Evolutionary conservation across 805 yeast species (phyloP).

Genomic region (Candida sithepensis): DNA sequence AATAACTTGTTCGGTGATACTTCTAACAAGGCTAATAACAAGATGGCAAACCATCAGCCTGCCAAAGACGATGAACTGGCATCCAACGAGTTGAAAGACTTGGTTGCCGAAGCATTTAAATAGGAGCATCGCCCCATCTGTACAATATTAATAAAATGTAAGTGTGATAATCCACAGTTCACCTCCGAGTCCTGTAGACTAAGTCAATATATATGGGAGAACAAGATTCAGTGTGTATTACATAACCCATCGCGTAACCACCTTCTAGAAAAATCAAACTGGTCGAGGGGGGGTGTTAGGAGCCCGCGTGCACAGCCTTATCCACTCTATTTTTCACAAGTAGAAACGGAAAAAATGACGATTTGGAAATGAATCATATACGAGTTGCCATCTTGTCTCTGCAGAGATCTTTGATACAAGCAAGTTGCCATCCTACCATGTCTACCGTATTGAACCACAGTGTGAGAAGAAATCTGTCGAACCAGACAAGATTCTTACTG

Average conservation of each 20-base stretch:
- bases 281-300: not conserved
- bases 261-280: not conserved
- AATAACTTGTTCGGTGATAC: constrained; percentile 19
- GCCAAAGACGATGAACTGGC: constrained; percentile 19
- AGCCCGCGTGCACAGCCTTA: not conserved
- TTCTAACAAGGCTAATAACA: not conserved
- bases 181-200: no score
- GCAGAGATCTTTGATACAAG: not conserved
- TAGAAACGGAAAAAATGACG: no score
- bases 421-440: no score
- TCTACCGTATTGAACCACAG: not conserved
- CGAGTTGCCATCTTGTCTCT: not conserved
- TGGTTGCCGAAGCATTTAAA: constrained; percentile 34
- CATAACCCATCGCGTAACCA: not conserved
- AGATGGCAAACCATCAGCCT: not conserved
- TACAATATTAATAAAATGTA: not conserved
- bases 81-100: constrained; percentile 29
- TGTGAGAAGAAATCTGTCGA: not conserved
- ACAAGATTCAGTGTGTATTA: no score
- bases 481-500: not conserved
- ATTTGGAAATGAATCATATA: no score
- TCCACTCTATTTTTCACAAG: not conserved
- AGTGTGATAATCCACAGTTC: no score
- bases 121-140: not conserved
- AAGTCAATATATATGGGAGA: no score